These are phyloP conservation scores for Jaltomata sinuosa DNA, from an alignment of 257 asterid species.

Conservation along the genomic window DNA sequence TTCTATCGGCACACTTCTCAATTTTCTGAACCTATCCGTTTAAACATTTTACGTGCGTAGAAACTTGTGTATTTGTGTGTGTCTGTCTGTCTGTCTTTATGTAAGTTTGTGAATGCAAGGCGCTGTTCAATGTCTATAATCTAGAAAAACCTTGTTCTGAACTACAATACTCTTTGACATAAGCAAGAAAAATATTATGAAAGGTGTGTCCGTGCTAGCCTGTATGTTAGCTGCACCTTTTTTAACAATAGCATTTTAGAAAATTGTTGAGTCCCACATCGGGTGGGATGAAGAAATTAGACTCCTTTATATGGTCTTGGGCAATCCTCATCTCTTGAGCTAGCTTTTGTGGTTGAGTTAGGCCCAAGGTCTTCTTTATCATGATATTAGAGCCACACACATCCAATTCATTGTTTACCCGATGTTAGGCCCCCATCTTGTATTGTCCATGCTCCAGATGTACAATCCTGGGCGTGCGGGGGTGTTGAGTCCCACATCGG, in stretches of 20 bases:
- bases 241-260: background rate
- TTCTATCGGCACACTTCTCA: background rate
- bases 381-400: too few relatives aligned
- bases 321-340: background rate
- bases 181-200: background rate
- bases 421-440: too few relatives aligned
- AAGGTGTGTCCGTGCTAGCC: background rate
- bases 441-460: too few relatives aligned
- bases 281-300: background rate
- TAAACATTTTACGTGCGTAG: background rate
- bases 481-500: too few relatives aligned
- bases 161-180: background rate
- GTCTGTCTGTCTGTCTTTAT: background rate
- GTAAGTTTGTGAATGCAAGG: background rate
- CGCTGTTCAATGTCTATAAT: background rate
- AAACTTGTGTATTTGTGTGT: background rate
- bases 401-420: too few relatives aligned
- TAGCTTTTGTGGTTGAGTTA: background rate
- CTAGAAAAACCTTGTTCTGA: background rate
- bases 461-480: too few relatives aligned
- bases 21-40: background rate
- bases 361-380: background rate
- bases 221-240: background rate
- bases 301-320: background rate
- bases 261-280: background rate